These are phyloP conservation scores for Starmera caribaea DNA, from an alignment of 805 yeast species.

Conservation along the genomic window DNA sequence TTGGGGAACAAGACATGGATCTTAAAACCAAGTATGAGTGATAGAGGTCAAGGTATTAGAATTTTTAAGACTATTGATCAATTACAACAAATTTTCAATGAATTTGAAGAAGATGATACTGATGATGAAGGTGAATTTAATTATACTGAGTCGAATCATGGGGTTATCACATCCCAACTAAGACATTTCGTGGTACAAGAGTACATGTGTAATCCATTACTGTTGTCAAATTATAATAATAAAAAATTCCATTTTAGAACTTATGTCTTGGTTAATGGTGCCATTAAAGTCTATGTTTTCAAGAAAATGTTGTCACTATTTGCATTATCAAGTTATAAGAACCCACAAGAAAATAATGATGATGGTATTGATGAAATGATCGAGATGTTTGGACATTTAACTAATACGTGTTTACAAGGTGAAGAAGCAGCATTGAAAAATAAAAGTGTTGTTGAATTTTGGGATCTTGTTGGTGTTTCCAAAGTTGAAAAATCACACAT, in stretches of 20 bases:
- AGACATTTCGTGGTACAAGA: slow-evolving; percentile 89
- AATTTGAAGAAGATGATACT: slow-evolving; percentile 67
- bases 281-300: slow-evolving; percentile 70
- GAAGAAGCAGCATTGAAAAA: slow-evolving; percentile 27
- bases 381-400: slow-evolving; percentile 55
- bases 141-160: slow-evolving; percentile 35
- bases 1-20: slow-evolving; percentile 65
- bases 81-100: slow-evolving; percentile 73
- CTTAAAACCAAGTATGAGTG: slow-evolving; percentile 94
- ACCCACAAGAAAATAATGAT: slow-evolving; percentile 21
- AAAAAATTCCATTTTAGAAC: slow-evolving; percentile 86
- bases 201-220: slow-evolving; percentile 60
- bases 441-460: slow-evolving; percentile 54
- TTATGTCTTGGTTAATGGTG: slow-evolving; percentile 70
- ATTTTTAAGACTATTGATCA: slow-evolving; percentile 71
- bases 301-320: slow-evolving; percentile 74
- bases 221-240: slow-evolving; percentile 46
- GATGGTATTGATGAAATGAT: slow-evolving; percentile 33
- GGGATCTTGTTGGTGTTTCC: slow-evolving; percentile 37
- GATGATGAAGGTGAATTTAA: slow-evolving; percentile 50
- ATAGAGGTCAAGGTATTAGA: slow-evolving; percentile 92
- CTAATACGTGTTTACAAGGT: slow-evolving; percentile 87
- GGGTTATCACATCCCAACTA: slow-evolving; percentile 75
- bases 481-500: slow-evolving; percentile 30
- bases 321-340: slow-evolving; percentile 44